Evolutionary conservation across 495 filamentous ascomycete species (phyloP), one percentile per base, ranked within the genome.

Genomic region (Emericellopsis terricola): DNA sequence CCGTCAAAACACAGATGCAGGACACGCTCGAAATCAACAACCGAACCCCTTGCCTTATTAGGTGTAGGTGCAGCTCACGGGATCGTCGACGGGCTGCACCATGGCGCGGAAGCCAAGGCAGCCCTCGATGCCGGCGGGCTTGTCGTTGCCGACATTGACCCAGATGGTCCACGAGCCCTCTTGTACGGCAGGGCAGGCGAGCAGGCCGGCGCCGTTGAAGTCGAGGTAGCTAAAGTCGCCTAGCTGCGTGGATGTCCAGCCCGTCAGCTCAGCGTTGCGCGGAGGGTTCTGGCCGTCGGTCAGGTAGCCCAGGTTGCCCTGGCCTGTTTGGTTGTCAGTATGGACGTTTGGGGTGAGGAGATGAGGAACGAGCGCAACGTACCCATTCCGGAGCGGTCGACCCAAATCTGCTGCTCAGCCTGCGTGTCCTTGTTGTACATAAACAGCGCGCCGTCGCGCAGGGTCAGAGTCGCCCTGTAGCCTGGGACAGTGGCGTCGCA

Each of bases 331-430:
- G 6, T 11, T 26, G 6, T 11, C 23, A 6, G 11, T 26, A 6
- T 26, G 6, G 6, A 6, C 23, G 23, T 6, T 11, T 26, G 6
- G 11, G 23, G 11, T 6, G 23, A 6, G n/a, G n/a, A 26, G 21
- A 16, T 5, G 1, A 1, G 27, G 11, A 8, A 23, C 9, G 21
- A 13, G 14, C 11, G 17, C 15, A 8, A 35, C 33, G 5, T 27
- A 35, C 33, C 33, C 64, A 69, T 69, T 42, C 64, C 64, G 28
- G 64, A 69, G 31, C 61, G 61, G 39, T 71, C 66, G 24, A 59
- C 62, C 34, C 47, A 63, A 37, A 68, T 41, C 46, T 62, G 49
- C 47, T 69, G 64, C n/a, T 53, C 42, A 28, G 50, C 49, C 15
- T 47, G 52, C 18, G 51, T 48, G 8, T 27, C 19, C 29, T 53